Evolutionary conservation across 306 rosid species (phyloP), one percentile per base, ranked within the genome.

Genomic region (Hylodesmum podocarpum): DNA sequence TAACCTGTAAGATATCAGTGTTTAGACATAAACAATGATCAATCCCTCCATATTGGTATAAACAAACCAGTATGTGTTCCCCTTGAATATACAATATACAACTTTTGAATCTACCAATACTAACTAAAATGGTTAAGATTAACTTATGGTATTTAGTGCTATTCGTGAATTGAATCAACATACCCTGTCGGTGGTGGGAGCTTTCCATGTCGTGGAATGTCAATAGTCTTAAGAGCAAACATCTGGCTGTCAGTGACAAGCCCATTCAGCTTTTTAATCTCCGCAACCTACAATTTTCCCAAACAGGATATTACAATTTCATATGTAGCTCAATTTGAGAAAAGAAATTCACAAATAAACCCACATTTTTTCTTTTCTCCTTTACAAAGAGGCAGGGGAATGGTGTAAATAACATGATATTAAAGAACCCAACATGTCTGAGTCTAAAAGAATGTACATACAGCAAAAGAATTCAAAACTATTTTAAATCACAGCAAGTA

Each of bases 201-300:
- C 84, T 91, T 93, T 78, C 93, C 96, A 39, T 87, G 88, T 22
- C 78, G 83, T 18, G 96, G 98, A 63, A 93, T 91, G 72, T 78
- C 88, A 34, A 91, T 88, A 79, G 86, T 80, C 59, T 82, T 88
- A 9, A 87, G 91, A 46, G 89, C 98, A 88, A 93, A 93, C 98
- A 93, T 93, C 59, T 93, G 98, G 70, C 75, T 81, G 72, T 93
- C 97, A 15, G 96, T 87, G 33, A 89, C 92, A 7, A 93, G 87
- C 18, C 91, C 89, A 74, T 93, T 93, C 85, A 89, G 63, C 84
- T 86, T 90, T 81, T 78, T 93, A 5, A 93, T 91, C 59, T 89
- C 98, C 0, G 94, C 82, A 34, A 93, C 94, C 98, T 92, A 40
- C 39, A 72, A 44, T 24, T 41, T 49, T 69, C 16, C 50, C 53